A percentile compares a stretch with the other conserved stretches of the same genome.
These are phyloP conservation scores for Collybia sordida DNA, from an alignment of 768 basidiomycete genomes.

Conservation along the genomic window DNA sequence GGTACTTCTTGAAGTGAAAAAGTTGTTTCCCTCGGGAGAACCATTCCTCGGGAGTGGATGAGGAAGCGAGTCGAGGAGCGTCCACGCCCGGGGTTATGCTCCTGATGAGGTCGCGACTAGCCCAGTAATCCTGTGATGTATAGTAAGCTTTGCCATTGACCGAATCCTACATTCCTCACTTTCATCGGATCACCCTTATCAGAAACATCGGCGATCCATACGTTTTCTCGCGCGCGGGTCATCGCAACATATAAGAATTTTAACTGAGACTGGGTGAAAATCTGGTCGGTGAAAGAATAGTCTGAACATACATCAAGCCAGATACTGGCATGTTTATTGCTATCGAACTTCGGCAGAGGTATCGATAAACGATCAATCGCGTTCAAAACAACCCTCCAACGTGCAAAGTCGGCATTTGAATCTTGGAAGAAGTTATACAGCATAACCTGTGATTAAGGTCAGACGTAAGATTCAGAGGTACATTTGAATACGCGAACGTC, in stretches of 20 bases:
- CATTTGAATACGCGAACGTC: constrained; percentile 38
- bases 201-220: constrained; percentile 71
- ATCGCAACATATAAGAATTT: constrained; percentile 72
- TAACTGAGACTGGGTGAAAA: constrained; percentile 35
- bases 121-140: constrained; percentile 50
- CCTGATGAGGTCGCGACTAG: constrained; percentile 40
- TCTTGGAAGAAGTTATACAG: constrained; percentile 76
- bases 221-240: constrained; percentile 64
- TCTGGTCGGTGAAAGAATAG: neutral
- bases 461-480: neutral
- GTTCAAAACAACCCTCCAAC: constrained; percentile 54
- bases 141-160: neutral
- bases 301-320: constrained; percentile 51
- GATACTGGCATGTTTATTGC: constrained; percentile 48
- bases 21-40: constrained; percentile 29
- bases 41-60: constrained; percentile 47
- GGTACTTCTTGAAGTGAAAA: constrained; percentile 43
- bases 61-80: constrained; percentile 52
- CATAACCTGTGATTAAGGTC: constrained; percentile 54
- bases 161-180: constrained; percentile 28
- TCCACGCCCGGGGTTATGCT: constrained; percentile 47
- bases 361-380: constrained; percentile 5
- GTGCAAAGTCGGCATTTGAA: constrained; percentile 46
- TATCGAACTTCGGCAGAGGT: constrained; percentile 47
- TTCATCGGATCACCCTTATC: constrained; percentile 55